phyloP scores from a whole-genome alignment of 352 stramenopile species.

The Phytophthora hibernalis region DNA sequence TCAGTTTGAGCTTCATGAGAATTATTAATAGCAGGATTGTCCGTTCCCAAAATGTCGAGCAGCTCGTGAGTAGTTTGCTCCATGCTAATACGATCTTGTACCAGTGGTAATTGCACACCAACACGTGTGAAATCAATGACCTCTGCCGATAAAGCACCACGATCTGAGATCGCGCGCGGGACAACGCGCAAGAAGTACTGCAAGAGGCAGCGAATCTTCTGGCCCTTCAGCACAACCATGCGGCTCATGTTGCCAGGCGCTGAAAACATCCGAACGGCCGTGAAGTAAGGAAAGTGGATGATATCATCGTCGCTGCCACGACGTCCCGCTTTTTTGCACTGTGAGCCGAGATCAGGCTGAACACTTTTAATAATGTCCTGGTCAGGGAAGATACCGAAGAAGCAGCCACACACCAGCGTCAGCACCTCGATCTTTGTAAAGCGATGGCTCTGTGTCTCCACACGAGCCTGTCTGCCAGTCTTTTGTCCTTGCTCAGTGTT shows the following conservation, averaged over 20 bases:
- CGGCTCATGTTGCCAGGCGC: conserved; percentile 29
- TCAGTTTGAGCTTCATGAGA: not conserved
- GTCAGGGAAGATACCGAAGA: conserved; percentile 69
- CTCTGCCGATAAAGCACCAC: conserved; percentile 30
- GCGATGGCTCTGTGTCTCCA: conserved; percentile 32
- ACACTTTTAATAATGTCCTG: conserved; percentile 38
- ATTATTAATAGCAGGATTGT: not conserved
- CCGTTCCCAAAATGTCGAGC: conserved; percentile 19
- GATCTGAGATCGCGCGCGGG: conserved; percentile 33
- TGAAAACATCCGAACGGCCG: conserved; percentile 50
- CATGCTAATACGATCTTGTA: not conserved
- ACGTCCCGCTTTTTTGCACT: conserved; percentile 15
- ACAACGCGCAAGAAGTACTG: conserved; percentile 74
- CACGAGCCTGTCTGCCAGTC: conserved; percentile 6
- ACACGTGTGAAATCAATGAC: conserved; percentile 71
- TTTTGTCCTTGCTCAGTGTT: not conserved
- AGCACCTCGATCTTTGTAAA: conserved; percentile 60
- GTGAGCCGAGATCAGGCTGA: conserved; percentile 5
- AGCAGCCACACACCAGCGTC: conserved; percentile 59
- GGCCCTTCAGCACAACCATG: conserved; percentile 49
- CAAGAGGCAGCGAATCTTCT: conserved; percentile 78
- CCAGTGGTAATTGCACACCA: conserved; percentile 33
- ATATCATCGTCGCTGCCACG: conserved; percentile 8
- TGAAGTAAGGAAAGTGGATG: conserved; percentile 65
- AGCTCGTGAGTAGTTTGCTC: conserved; percentile 31